These are phyloP conservation scores for Rhizophora apiculata DNA, from an alignment of 345 rosid species.

Conservation along the genomic window DNA sequence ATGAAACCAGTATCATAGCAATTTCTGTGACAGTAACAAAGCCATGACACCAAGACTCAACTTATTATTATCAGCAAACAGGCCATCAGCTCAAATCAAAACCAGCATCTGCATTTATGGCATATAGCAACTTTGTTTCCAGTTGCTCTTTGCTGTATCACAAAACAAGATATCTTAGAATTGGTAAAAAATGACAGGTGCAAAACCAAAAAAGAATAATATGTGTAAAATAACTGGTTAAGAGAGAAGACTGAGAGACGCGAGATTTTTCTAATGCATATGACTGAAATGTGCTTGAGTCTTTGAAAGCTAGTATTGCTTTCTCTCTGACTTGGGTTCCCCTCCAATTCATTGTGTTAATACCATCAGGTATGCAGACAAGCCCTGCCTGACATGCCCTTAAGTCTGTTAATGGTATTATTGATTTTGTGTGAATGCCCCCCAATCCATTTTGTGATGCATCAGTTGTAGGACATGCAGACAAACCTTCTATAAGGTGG, in stretches of 20 bases:
- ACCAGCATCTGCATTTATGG: conserved; percentile 96
- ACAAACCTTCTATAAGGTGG: conserved; percentile 95
- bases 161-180: conserved; percentile 2
- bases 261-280: neutral
- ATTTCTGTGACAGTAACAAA: neutral
- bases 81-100: conserved; percentile 84
- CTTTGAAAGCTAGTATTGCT: no score
- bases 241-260: neutral
- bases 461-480: neutral
- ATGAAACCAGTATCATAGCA: neutral
- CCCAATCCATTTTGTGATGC: neutral
- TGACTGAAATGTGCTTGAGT: no score
- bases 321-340: no score
- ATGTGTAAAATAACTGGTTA: neutral
- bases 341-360: no score
- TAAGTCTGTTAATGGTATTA: neutral
- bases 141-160: conserved; percentile 88
- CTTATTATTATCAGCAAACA: neutral
- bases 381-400: neutral
- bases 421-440: neutral
- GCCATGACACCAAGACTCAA: neutral
- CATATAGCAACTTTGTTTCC: conserved; percentile 75
- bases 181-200: neutral
- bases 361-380: neutral
- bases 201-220: neutral